These are phyloP conservation scores for Pancytospora philotis DNA, from an alignment of 371 early-diverging fungal species.

Conservation along the genomic window DNA sequence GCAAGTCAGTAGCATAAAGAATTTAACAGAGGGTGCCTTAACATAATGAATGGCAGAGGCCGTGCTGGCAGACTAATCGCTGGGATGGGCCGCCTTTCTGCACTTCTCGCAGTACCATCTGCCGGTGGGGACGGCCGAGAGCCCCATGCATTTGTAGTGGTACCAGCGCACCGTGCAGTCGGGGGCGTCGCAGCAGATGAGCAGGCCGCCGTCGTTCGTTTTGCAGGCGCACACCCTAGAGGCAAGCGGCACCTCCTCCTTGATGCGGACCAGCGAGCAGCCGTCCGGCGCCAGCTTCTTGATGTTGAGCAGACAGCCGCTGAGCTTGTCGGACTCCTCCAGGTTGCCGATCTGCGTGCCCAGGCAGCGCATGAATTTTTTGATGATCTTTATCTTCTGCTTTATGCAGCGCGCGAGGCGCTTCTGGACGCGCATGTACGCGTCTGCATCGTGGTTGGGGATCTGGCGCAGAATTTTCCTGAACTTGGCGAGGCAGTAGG, in stretches of 20 bases:
- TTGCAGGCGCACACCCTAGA: conserved; percentile 56
- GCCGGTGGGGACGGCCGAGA: conserved; percentile 70
- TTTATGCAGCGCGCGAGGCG: background rate
- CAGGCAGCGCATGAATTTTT: conserved; percentile 4
- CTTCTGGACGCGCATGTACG: background rate
- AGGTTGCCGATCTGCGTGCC: conserved; percentile 1
- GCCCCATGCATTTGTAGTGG: conserved; percentile 77
- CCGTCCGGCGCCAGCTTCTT: conserved; percentile 11
- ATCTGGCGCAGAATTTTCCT: conserved; percentile 19
- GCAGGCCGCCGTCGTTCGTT: conserved; percentile 50
- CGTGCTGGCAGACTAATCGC: too few relatives aligned
- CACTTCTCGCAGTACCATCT: conserved; percentile 71
- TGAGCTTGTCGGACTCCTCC: conserved; percentile 1
- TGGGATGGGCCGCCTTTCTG: too few relatives aligned
- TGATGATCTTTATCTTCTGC: background rate
- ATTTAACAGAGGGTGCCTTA: too few relatives aligned
- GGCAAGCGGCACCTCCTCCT: background rate
- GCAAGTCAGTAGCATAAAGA: too few relatives aligned
- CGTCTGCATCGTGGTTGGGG: conserved; percentile 2
- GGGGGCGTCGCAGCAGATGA: conserved; percentile 58
- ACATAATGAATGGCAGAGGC: too few relatives aligned
- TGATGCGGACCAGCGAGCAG: conserved; percentile 10
- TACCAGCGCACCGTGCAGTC: conserved; percentile 80
- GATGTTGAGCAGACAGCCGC: background rate
- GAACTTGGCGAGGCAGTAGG: conserved; percentile 5